Evolutionary conservation across 2,329 filamentous ascomycete species (phyloP), one percentile per base, ranked within the genome.

Genomic region (Cryoendolithus antarcticus): DNA sequence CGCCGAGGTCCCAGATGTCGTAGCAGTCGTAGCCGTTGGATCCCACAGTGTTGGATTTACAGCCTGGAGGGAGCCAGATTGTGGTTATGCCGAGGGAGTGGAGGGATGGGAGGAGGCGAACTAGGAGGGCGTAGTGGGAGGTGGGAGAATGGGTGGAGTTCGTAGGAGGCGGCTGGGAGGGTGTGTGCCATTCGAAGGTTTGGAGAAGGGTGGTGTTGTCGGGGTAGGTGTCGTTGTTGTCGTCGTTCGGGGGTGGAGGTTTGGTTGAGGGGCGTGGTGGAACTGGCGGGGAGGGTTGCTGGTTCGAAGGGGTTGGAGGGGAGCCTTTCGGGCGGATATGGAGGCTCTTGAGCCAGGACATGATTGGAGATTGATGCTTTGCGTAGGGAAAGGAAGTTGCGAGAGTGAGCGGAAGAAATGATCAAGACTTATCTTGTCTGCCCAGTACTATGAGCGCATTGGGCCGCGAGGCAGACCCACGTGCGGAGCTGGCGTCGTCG

Each of bases 131-230:
- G 47, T 53, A 60, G 44, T 59, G 57, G 2, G 49, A 66, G 60
- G 38, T 70, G 59, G 46, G 78, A 71, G 32, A 70, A 30, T 52
- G 50, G 6, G 50, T 50, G 30, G 52, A 48, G 39, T 51, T 34
- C 6, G 50, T 44, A 4, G 48, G 28, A 1, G 54, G 50, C n/a
- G 52, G 50, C n/a, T 46, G 37, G 7, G 51, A 69, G 2, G 77
- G 75, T 4, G 75, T 67, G 52, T 84, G 77, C 80, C 80, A 85
- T 62, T 85, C 80, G 54, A 82, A 84, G 9, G 67, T 74, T 57
- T 84, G 78, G 48, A 84, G 70, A 61, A 84, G 72, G 37, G 74
- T 71, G 15, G 37, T 34, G 45, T 61, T 61, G 32, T 52, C 47
- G 2, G 54, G 47, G 57, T 24, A 6, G 38, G 37, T 39, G 31